Conservation (phyloP, 441 rosid species). For the Mallotus repandus region DNA sequence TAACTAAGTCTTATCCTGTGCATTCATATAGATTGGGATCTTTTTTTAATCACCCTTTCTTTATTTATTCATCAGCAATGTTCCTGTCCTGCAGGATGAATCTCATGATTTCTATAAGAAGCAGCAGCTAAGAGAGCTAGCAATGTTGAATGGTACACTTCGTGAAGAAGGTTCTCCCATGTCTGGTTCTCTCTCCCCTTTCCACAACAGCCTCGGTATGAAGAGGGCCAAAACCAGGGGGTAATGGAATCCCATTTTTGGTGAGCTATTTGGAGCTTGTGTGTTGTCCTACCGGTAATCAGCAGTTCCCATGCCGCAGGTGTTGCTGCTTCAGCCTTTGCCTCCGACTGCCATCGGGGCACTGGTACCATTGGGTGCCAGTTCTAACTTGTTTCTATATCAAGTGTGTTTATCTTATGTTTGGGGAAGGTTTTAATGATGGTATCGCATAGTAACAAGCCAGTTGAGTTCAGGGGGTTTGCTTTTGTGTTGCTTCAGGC, state of each 20-base stretch:
- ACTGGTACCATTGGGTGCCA: slow-evolving; percentile 43
- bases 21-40: not conserved
- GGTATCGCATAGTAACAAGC: slow-evolving; percentile 28
- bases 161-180: slow-evolving; percentile 95
- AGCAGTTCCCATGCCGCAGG: slow-evolving; percentile 35
- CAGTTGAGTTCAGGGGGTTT: slow-evolving; percentile 27
- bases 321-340: slow-evolving; percentile 37
- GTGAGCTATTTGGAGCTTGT: slow-evolving; percentile 37
- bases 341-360: slow-evolving; percentile 49
- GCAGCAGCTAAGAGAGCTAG: slow-evolving; percentile 93
- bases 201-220: slow-evolving; percentile 92
- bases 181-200: slow-evolving; percentile 94
- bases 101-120: slow-evolving; percentile 94
- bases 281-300: slow-evolving; percentile 37
- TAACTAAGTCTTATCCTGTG: slow-evolving; percentile 29
- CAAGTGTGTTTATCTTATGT: slow-evolving; percentile 40
- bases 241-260: slow-evolving; percentile 27
- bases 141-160: slow-evolving; percentile 87
- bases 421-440: slow-evolving; percentile 30
- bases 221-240: slow-evolving; percentile 96
- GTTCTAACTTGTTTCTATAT: slow-evolving; percentile 48
- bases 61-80: not conserved
- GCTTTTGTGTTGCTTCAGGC: slow-evolving; percentile 27
- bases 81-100: slow-evolving; percentile 55
- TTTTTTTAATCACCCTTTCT: not conserved